Evolutionary conservation across 2,329 filamentous ascomycete species (phyloP), one percentile per base, ranked within the genome.

Genomic region (Immersiporthe knoxdaviesiana): DNA sequence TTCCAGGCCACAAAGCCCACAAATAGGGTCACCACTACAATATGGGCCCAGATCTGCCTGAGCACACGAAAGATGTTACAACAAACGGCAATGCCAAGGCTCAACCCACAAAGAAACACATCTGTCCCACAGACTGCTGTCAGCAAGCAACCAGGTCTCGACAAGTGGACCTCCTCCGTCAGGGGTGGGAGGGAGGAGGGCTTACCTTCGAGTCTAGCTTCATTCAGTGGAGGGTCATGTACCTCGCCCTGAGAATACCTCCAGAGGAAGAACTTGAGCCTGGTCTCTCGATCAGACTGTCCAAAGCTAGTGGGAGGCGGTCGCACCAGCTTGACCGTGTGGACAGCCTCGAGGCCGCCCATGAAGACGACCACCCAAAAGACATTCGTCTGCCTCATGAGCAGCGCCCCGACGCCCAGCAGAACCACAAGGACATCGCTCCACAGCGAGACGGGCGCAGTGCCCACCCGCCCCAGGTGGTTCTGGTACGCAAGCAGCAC

Each of bases 351-450:
- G 56, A 88, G 71, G 7, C 86, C 90, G 27, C 91, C 91, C 74
- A 93, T 87, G 75, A 92, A 93, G 0, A 94, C 83, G 0, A 92
- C 91, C 0, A 94, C 90, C 96, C 96, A 99, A 77, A 99, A 97
- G 68, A 98, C 91, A 75, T 99, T 99, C 0, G 96, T 99, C 79
- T 99, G 96, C 32, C 96, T 86, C 83, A 97, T 96, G 2, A 87
- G 81, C 27, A 99, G 83, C 1, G 93, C 85, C 1, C 87, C 72
- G 0, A 93, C 72, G 0, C 94, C 94, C 7, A 91, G 77, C 0
- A 84, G 1, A 0, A 92, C 71, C 0, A 83, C 82, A 14, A 74
- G 71, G 0, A 89, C 1, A 63, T 84, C 83, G 58, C 78, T 85
- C 10, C 74, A 3, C 6, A 81, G 21, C 0, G 61, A 30, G 37